Evolutionary conservation across 345 rosid genomes (phyloP), one percentile per base, ranked within the genome.

Genomic region (Gossypium arboreum): DNA sequence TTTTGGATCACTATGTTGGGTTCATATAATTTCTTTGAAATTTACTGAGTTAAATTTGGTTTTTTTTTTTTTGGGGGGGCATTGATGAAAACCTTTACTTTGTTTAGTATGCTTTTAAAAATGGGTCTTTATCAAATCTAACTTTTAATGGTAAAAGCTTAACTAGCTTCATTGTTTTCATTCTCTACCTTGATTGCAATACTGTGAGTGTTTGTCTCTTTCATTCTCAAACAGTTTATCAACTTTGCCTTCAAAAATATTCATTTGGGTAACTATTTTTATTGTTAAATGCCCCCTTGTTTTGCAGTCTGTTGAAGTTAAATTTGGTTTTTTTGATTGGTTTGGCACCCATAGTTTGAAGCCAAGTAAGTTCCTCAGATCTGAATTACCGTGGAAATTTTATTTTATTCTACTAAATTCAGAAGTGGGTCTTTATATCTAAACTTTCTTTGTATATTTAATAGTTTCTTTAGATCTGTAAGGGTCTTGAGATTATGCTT

Each of bases 361-460:
- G 86, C 83, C 75, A 73, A 76, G 89, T 91, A 78, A 85, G 96
- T 83, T 85, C 81, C 84, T 76, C 91, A 88, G 92, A 89, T 93
- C 94, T 89, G 81, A 84, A 83, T 88, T 79, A 25, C 41, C 71
- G 47, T 80, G 59, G 39, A 57, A 76, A 76, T 83, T 76, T 65
- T 85, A 50, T 77, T 81, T 83, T 83, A 66, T 82, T 80, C 56
- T 73, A 52, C 73, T 81, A 74, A 69, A 72, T 76, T 78, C 79
- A 75, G 82, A 79, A 77, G 79, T 77, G 75, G 74, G 73, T 73
- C 34, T 76, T 75, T 71, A 47, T 12, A 72, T 73, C 67, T 44
- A 34, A 50, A 13, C 79, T 65, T 81, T 55, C 73, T 60, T 75
- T 61, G 62, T n/a, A 52, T 67, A 24, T 69, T 58, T 60, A 68